Evolutionary conservation across 106 monocot species (phyloP).

Genomic region (Dendrobium huoshanense): DNA sequence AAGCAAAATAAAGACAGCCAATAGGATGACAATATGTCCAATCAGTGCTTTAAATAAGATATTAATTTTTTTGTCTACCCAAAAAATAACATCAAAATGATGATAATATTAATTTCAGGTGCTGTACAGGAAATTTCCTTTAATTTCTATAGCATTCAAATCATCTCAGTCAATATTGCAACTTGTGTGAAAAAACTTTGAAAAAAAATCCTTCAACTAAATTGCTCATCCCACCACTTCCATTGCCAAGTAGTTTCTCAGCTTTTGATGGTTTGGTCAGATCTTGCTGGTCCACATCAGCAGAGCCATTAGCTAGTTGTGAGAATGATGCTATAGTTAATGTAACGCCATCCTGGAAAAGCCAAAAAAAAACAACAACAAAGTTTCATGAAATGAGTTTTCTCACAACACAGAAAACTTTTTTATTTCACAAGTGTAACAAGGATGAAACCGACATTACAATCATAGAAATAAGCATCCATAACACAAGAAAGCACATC

Average conservation of each 20-base stretch:
- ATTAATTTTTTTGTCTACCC: background rate
- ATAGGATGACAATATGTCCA: background rate
- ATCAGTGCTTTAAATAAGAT: background rate
- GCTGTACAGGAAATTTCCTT: background rate
- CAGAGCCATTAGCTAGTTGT: constrained; percentile 29
- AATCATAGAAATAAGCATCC: background rate
- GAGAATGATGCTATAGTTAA: constrained; percentile 57
- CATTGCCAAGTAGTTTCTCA: constrained; percentile 55
- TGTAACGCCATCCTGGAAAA: constrained; percentile 62
- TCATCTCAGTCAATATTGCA: background rate
- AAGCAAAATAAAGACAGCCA: background rate
- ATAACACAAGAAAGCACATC: background rate
- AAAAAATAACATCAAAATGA: background rate
- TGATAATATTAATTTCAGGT: background rate
- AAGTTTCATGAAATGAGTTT: background rate
- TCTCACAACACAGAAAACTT: background rate
- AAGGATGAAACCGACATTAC: background rate
- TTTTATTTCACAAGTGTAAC: background rate
- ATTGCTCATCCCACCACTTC: constrained; percentile 37
- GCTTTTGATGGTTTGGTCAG: constrained; percentile 53
- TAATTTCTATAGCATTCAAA: background rate
- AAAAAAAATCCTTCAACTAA: constrained; percentile 8
- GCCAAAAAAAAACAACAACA: constrained; percentile 2
- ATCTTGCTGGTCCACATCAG: constrained; percentile 19
- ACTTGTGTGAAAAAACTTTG: background rate